Percentiles rank a stretch among this genome's conserved stretches.
Conservation (phyloP, 106 monocot species). For the Dendrobium chrysotoxum region DNA sequence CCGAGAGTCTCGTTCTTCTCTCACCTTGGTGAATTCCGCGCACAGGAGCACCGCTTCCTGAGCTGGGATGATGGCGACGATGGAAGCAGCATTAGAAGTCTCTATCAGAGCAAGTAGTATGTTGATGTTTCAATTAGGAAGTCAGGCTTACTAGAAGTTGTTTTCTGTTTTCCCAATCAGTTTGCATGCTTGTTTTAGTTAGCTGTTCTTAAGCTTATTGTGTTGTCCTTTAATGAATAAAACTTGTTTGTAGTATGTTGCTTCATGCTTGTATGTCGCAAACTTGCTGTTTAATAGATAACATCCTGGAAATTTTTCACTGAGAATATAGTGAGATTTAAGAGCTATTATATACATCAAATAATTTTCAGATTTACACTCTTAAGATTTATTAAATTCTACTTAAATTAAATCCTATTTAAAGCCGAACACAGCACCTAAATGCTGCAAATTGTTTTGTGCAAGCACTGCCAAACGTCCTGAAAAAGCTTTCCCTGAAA, state of each 20-base stretch:
- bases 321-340: no score
- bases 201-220: background rate
- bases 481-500: background rate
- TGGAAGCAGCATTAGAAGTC: conserved; percentile 13
- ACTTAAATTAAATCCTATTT: no score
- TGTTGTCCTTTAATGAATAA: conserved; percentile 1
- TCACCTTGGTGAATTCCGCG: conserved; percentile 13
- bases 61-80: conserved; percentile 20
- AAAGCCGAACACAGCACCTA: no score
- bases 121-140: background rate
- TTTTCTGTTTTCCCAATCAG: background rate
- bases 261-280: background rate
- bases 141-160: background rate
- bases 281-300: background rate
- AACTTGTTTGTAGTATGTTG: background rate
- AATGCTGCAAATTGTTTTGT: no score
- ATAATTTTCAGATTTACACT: no score
- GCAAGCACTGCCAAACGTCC: no score
- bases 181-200: background rate
- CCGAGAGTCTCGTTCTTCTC: conserved; percentile 15
- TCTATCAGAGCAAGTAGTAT: conserved; percentile 9
- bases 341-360: no score
- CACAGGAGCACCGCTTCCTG: conserved; percentile 16
- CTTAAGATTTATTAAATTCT: no score
- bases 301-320: no score